Evolutionary conservation across 75 land plant species (phyloP).

Genomic region (Pinus albicaulis): DNA sequence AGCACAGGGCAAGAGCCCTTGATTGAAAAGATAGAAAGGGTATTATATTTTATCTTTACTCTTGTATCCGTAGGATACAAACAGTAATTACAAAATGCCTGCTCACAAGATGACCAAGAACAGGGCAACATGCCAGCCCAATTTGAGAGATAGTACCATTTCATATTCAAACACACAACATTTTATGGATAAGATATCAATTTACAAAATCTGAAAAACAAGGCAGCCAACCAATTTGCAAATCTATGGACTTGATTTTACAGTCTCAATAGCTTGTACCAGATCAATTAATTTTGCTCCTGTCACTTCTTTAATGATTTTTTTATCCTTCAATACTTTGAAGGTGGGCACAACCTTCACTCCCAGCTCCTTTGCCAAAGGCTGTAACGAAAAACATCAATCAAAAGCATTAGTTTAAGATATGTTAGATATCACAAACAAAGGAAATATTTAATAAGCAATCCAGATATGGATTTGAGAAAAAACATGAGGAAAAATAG

Average conservation of each 20-base stretch:
- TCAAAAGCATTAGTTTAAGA: neutral
- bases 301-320: slow-evolving; percentile 75
- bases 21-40: no score
- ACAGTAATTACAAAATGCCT: no score
- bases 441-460: neutral
- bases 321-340: slow-evolving; percentile 74
- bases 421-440: neutral
- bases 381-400: slow-evolving; percentile 32
- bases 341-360: slow-evolving; percentile 89
- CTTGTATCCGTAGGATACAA: no score
- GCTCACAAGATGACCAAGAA: no score
- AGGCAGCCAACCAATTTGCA: neutral
- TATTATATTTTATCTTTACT: no score
- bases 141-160: no score
- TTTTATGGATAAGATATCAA: no score
- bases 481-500: neutral
- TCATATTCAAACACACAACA: no score
- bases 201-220: no score
- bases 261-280: slow-evolving; percentile 65
- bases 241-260: slow-evolving; percentile 26
- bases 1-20: no score
- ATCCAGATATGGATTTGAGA: neutral
- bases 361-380: slow-evolving; percentile 87
- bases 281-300: slow-evolving; percentile 94
- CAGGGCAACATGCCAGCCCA: no score